Evolutionary conservation across 352 stramenopile species (phyloP), one percentile per base, ranked within the genome.

Genomic region (Globisporangium lucens): DNA sequence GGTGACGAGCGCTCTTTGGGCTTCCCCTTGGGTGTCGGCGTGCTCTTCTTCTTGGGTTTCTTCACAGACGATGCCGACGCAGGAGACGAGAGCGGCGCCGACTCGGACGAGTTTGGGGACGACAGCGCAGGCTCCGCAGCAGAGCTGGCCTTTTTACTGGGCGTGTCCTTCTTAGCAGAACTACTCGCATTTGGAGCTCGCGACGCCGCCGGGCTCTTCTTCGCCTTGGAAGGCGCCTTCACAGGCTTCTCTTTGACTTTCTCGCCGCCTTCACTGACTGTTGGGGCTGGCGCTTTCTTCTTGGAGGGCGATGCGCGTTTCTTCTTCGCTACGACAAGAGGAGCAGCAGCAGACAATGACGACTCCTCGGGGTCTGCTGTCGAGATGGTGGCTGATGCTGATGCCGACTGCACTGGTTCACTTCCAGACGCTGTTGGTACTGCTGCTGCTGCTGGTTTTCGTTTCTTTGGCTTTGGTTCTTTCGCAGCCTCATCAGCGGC

Each of bases 381-480:
- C 12, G 38, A 46, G 12, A 12, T 6, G 38, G 13, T 5, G 8
- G 29, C 33, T 30, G 61, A 12, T 58, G 13, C 29, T 58, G 61
- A 33, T 20, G 13, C 12, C 4, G 43, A 3, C 29, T 17, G 13
- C 57, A 1, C 15, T 24, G 55, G 55, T 2, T 60, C 55, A 4
- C 29, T 46, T 27, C 13, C 53, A 7, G 22, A 12, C 20, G 46
- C 12, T 52, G 30, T 33, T 33, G 30, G 30, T 33, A 4, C 12
- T 52, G 15, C 46, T 24, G 46, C 29, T 43, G 53, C 0, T 60
- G 55, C 7, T 46, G 30, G 7, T 47, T 69, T 69, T 33, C 27
- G 27, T 46, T 69, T 69, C 56, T 69, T 69, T 29, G 61, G 35
- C 38, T 68, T 67, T 30, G 66, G 22, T 29, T 71, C 66, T 4